These are phyloP conservation scores for Apiotrichum gamsii DNA, from an alignment of 1,284 basidiomycete genomes.

Conservation along the genomic window DNA sequence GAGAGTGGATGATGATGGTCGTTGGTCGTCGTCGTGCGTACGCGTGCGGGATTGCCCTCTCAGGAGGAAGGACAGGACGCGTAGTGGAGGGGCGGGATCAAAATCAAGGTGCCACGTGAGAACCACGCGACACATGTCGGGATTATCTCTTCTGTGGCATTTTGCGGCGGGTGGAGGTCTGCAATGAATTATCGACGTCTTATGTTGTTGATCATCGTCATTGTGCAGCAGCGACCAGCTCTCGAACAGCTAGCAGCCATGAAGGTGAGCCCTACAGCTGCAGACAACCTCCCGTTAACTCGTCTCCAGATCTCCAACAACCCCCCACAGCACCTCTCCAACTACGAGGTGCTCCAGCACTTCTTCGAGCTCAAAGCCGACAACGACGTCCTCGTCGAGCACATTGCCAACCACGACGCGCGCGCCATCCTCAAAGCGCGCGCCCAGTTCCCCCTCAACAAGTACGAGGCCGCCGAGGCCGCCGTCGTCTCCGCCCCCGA, in stretches of 20 bases:
- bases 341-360: constrained; percentile 75
- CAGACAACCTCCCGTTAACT: too few species aligned
- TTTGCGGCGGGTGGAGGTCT: not conserved
- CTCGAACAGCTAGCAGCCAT: too few species aligned
- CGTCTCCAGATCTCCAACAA: constrained; percentile 64
- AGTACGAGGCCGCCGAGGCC: constrained; percentile 14
- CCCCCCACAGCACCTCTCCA: constrained; percentile 72
- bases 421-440: constrained; percentile 9
- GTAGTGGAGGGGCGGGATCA: not conserved
- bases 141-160: not conserved
- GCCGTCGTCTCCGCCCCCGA: constrained; percentile 38
- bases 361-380: constrained; percentile 63
- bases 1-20: not conserved
- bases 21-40: too few species aligned
- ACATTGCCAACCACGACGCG: constrained; percentile 50
- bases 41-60: too few species aligned
- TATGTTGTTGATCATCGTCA: not conserved
- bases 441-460: constrained; percentile 8
- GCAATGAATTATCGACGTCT: too few species aligned
- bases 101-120: not conserved
- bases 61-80: too few species aligned
- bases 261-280: constrained; percentile 24
- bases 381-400: constrained; percentile 60
- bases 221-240: not conserved
- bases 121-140: not conserved